These are phyloP conservation scores for Candida ipomoeae DNA, from an alignment of 805 yeast species.

Conservation along the genomic window DNA sequence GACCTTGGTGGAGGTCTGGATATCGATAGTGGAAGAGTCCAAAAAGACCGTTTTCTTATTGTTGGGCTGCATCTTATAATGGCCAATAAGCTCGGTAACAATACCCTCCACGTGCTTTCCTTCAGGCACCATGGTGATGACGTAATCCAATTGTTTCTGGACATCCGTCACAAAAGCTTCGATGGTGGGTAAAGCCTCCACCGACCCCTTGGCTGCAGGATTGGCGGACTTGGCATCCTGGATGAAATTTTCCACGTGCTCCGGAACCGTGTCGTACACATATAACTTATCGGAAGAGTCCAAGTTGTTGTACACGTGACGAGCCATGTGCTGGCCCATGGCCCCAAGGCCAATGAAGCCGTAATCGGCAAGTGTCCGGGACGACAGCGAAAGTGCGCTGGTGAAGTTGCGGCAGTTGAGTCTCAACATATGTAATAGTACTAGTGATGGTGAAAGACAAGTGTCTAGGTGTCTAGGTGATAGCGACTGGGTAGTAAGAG, in stretches of 20 bases:
- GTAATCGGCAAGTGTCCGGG: slow-evolving; percentile 21
- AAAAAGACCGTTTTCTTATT: slow-evolving; percentile 28
- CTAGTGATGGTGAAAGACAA: no score
- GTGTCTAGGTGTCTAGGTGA: background rate
- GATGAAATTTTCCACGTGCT: slow-evolving; percentile 24
- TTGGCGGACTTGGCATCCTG: slow-evolving; percentile 19
- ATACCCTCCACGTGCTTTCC: slow-evolving; percentile 46
- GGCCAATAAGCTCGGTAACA: slow-evolving; percentile 34
- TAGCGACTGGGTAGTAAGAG: background rate
- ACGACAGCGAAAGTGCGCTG: slow-evolving; percentile 7
- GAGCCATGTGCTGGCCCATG: slow-evolving; percentile 56
- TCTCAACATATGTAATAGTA: no score
- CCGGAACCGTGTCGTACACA: slow-evolving; percentile 40
- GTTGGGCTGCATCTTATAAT: slow-evolving; percentile 21
- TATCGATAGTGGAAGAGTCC: slow-evolving; percentile 52
- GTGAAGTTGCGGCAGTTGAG: background rate
- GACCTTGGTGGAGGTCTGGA: slow-evolving; percentile 41
- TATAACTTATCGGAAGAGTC: slow-evolving; percentile 36
- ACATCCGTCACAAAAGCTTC: slow-evolving; percentile 27
- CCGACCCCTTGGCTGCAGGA: slow-evolving; percentile 21
- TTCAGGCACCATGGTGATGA: slow-evolving; percentile 54
- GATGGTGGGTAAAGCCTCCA: slow-evolving; percentile 20
- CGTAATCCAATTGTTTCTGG: slow-evolving; percentile 33
- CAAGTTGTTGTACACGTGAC: slow-evolving; percentile 40
- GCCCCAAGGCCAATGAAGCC: slow-evolving; percentile 57